phyloP scores from a whole-genome alignment of 2,329 filamentous ascomycete species.

The Chaetomiaceae sp. region DNA sequence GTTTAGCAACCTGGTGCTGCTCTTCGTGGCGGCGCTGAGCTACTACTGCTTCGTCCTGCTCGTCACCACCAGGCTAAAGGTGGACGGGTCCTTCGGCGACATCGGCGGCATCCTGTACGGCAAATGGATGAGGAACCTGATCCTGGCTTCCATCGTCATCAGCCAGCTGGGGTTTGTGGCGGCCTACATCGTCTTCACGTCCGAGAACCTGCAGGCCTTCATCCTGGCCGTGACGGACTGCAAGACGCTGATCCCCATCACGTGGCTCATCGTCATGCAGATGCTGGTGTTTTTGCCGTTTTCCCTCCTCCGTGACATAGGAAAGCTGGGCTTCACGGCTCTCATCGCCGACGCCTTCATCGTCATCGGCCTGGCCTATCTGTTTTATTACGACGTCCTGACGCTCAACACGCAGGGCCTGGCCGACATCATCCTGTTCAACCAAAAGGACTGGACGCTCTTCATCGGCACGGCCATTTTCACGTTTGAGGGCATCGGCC shows the following conservation, averaged over 20 bases:
- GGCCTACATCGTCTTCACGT: constrained; percentile 95
- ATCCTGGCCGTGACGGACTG: constrained; percentile 88
- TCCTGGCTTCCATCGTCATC: constrained; percentile 87
- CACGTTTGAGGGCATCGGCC: constrained; percentile 94
- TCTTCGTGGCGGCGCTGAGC: constrained; percentile 78
- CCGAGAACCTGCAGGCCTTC: constrained; percentile 92
- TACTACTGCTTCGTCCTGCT: constrained; percentile 98
- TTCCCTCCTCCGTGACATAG: constrained; percentile 91
- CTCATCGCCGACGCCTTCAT: constrained; percentile 94
- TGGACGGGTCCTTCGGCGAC: constrained; percentile 95
- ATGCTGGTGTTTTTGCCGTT: constrained; percentile 93
- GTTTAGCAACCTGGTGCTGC: constrained; percentile 88
- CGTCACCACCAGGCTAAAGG: constrained; percentile 76
- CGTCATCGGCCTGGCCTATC: constrained; percentile 81
- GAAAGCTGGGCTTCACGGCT: constrained; percentile 92
- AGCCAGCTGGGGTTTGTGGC: constrained; percentile 94
- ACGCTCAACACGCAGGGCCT: constrained; percentile 74
- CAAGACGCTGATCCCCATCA: constrained; percentile 77
- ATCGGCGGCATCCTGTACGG: constrained; percentile 92
- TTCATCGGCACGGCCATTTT: constrained; percentile 99
- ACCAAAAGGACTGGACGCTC: constrained; percentile 86
- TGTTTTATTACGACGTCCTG: constrained; percentile 91
- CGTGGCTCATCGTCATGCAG: constrained; percentile 88
- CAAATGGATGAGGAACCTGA: constrained; percentile 80
- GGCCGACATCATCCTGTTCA: constrained; percentile 86